Percentiles rank a stretch among this genome's conserved stretches.
Conservation (phyloP, 495 filamentous ascomycete species). For the Xylaria sp. region DNA sequence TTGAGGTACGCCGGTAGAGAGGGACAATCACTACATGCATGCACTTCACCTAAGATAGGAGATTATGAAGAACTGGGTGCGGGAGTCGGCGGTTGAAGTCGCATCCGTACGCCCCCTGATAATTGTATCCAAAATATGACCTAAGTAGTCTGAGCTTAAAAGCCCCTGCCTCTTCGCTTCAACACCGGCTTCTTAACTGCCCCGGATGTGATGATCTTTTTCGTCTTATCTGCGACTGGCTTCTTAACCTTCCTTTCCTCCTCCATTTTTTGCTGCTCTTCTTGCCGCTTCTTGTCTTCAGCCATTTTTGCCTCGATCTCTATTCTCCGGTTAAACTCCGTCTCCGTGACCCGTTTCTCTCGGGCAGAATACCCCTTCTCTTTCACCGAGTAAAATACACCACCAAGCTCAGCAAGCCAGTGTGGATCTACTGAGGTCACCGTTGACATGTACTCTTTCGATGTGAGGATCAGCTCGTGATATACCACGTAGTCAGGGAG, state of each 20-base stretch:
- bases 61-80: not conserved
- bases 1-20: slow-evolving; percentile 57
- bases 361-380: slow-evolving; percentile 95
- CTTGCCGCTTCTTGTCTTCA: slow-evolving; percentile 78
- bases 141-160: slow-evolving; percentile 44
- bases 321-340: slow-evolving; percentile 93
- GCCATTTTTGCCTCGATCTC: slow-evolving; percentile 95
- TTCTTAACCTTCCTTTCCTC: slow-evolving; percentile 57
- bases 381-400: slow-evolving; percentile 98
- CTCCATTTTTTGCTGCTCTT: slow-evolving; percentile 61
- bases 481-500: slow-evolving; percentile 97
- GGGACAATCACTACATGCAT: not conserved
- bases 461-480: slow-evolving; percentile 96
- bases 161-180: slow-evolving; percentile 62
- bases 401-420: slow-evolving; percentile 97
- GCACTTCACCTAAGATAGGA: not conserved
- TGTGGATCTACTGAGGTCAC: slow-evolving; percentile 97
- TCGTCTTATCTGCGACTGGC: slow-evolving; percentile 49
- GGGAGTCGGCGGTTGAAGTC: not conserved
- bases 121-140: slow-evolving; percentile 16
- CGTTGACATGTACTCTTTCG: slow-evolving; percentile 98
- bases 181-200: slow-evolving; percentile 69
- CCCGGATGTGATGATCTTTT: slow-evolving; percentile 60
- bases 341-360: slow-evolving; percentile 88
- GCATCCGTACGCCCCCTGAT: slow-evolving; percentile 1